Percentiles rank a stretch among this genome's conserved stretches.
These are phyloP conservation scores for Ogataea hybrid DNA, from an alignment of 1,139 yeast species.

Conservation along the genomic window DNA sequence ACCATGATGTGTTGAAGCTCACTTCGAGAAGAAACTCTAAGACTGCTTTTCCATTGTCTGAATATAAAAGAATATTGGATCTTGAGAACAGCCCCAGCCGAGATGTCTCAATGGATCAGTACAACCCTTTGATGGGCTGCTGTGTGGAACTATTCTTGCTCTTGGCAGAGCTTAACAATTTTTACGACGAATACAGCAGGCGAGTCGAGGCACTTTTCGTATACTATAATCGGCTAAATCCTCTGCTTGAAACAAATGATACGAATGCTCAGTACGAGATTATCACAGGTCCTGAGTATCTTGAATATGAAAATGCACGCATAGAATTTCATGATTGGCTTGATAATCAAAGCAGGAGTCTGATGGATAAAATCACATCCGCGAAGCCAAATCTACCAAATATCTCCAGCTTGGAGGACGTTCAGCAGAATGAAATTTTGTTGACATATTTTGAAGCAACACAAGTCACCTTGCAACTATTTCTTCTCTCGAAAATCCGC, in stretches of 20 bases:
- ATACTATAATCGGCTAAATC: slow-evolving; percentile 3
- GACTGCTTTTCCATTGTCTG: slow-evolving; percentile 22
- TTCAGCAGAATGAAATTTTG: slow-evolving; percentile 8
- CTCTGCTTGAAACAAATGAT: background rate
- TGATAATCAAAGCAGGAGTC: slow-evolving; percentile 11
- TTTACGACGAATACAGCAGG: slow-evolving; percentile 20
- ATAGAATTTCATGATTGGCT: slow-evolving; percentile 26
- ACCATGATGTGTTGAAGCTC: slow-evolving; percentile 25
- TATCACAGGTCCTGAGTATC: slow-evolving; percentile 15
- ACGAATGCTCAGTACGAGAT: slow-evolving; percentile 15
- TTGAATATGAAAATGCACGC: slow-evolving; percentile 18
- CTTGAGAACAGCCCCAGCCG: background rate
- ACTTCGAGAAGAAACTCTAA: slow-evolving; percentile 20
- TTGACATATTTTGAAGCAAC: slow-evolving; percentile 22
- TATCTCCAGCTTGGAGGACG: background rate
- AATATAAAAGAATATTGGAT: slow-evolving; percentile 15
- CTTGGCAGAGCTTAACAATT: slow-evolving; percentile 24
- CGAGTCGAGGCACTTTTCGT: slow-evolving; percentile 12
- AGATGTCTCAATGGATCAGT: background rate
- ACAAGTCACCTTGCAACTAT: slow-evolving; percentile 21
- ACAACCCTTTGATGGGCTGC: slow-evolving; percentile 21
- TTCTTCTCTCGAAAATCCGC: slow-evolving; percentile 22
- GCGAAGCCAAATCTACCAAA: slow-evolving; percentile 12
- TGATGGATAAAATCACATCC: slow-evolving; percentile 14
- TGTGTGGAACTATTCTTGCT: slow-evolving; percentile 19